A percentile compares a stretch with the other conserved stretches of the same genome.
Conservation (phyloP, 805 yeast genomes). For the Brettanomyces bruxellensis region DNA sequence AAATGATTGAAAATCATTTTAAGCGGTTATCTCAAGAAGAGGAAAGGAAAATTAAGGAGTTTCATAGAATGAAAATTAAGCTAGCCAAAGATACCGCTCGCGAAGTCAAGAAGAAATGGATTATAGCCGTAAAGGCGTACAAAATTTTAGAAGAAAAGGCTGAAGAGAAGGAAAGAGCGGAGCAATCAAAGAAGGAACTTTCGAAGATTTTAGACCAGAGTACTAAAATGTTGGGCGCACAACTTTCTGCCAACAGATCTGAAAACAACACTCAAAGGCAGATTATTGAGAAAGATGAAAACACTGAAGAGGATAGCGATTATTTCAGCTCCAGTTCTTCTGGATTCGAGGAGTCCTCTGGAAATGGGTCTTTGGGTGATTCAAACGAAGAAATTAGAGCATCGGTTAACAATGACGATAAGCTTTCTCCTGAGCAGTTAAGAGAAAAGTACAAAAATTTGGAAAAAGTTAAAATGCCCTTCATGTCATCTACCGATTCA, state of each 20-base stretch:
- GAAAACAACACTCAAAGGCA: neutral
- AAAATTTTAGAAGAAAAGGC: slow-evolving; percentile 65
- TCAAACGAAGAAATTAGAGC: slow-evolving; percentile 3
- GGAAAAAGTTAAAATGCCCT: slow-evolving; percentile 13
- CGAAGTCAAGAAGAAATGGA: slow-evolving; percentile 88
- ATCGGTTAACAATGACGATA: slow-evolving; percentile 32
- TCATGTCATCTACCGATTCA: slow-evolving; percentile 13
- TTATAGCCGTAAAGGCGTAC: slow-evolving; percentile 75
- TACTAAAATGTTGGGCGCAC: slow-evolving; percentile 82
- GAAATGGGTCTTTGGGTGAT: no score
- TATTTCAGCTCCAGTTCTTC: slow-evolving; percentile 16
- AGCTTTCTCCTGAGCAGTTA: slow-evolving; percentile 47
- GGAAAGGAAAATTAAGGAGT: slow-evolving; percentile 68
- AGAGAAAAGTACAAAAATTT: slow-evolving; percentile 45
- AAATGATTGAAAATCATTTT: slow-evolving; percentile 80
- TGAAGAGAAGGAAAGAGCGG: slow-evolving; percentile 68
- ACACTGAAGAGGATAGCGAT: slow-evolving; percentile 16
- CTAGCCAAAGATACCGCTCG: slow-evolving; percentile 76
- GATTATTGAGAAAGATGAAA: no score
- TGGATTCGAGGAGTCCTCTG: slow-evolving; percentile 13
- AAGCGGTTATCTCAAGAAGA: slow-evolving; percentile 81
- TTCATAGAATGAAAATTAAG: slow-evolving; percentile 58
- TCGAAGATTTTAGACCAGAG: slow-evolving; percentile 86
- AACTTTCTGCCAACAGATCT: slow-evolving; percentile 38
- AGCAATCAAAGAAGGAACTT: slow-evolving; percentile 78